Conservation (phyloP, 176 grass and related monocot genomes). For the Rhynchospora pubera region DNA sequence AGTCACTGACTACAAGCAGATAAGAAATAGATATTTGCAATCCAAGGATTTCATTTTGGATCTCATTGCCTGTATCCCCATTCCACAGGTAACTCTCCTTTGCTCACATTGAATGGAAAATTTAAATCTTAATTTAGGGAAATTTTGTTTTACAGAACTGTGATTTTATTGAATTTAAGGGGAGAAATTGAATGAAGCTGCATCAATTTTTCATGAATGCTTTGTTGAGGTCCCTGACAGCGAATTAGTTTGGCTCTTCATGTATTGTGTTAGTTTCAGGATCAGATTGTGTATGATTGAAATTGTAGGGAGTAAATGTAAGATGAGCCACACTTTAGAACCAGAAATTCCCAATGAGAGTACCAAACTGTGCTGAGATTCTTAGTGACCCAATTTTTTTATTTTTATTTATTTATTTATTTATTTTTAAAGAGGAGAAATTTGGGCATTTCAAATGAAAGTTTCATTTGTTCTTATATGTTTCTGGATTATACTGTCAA, state of each 20-base stretch:
- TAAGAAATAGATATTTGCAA: slow-evolving; percentile 75
- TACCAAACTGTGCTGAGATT: background rate
- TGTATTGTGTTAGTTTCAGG: background rate
- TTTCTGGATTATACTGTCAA: background rate
- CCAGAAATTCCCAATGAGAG: background rate
- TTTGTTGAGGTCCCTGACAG: background rate
- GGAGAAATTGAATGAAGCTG: too few species aligned
- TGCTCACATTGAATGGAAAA: background rate
- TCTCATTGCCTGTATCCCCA: slow-evolving; percentile 73
- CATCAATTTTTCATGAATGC: background rate
- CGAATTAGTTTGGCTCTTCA: background rate
- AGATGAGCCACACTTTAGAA: background rate
- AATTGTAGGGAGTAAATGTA: background rate
- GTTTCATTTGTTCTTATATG: background rate
- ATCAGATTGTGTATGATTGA: background rate
- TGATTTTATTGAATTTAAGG: background rate
- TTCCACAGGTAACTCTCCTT: slow-evolving; percentile 48
- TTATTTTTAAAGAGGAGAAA: background rate
- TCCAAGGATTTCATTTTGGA: slow-evolving; percentile 81
- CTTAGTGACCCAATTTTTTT: background rate
- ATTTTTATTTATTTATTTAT: too few species aligned
- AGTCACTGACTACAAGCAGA: slow-evolving; percentile 78
- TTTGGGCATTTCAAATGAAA: background rate
- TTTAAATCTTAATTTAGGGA: background rate
- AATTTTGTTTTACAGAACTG: background rate